Evolutionary conservation across 148 eudicot species (phyloP), one percentile per base, ranked within the genome.

Genomic region (Pharnaceum exiguum): DNA sequence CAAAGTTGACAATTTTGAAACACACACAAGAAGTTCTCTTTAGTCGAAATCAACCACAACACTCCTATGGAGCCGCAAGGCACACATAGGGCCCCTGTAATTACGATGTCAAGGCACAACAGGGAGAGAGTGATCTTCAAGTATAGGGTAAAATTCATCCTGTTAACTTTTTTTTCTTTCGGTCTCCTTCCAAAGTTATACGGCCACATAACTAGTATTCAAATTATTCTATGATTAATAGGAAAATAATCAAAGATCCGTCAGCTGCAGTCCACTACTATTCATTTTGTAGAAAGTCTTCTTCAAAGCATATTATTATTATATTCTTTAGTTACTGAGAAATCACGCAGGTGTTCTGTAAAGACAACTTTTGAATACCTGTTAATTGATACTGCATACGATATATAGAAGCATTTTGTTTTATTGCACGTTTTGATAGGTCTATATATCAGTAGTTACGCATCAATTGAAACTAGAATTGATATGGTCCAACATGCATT

Each of bases 1-100:
- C 67, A 61, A 63, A 39, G 25, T 59, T 65, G 25, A 43, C 69
- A 54, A 32, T 65, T 51, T 69, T 48, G 63, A 48, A 55, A 48
- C 54, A 45, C 48, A 57, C 38, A 57, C 38, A 30, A 57, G 70
- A 56, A 38, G 68, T 53, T 54, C 15, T 12, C 47, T 62, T 48
- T 15, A 25, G 32, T 51, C 27, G 61, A 63, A 68, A 48, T 65
- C 69, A 72, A 50, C 59, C 59, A 67, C 58, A 62, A 48, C n/a
- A 63, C 47, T 62, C 84, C 93, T 75, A 77, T 87, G 95, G 74
- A 83, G 81, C 85, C 84, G 89, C 73, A 84, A 91, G 95, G 96
- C 78, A 32, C 17, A 65, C 83, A 77, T 75, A 73, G 95, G 97
- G 53, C 69, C 75, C 70, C 72, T 85, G 96, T 81, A 81, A 82